Conservation (phyloP, 768 basidiomycete species). For the Paxillus involutus region DNA sequence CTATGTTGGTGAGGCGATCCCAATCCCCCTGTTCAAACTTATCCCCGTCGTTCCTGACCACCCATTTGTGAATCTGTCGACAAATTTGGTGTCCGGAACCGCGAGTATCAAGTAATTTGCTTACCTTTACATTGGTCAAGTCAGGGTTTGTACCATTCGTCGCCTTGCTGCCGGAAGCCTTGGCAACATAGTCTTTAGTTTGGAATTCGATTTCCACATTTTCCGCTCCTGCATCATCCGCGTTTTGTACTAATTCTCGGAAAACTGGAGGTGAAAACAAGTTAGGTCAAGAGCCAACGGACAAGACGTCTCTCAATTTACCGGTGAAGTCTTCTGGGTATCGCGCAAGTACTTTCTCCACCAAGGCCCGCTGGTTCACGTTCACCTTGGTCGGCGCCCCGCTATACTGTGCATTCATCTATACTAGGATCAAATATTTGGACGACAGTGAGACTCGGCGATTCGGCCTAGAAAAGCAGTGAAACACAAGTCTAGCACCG, state of each 20-base stretch:
- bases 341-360: slow-evolving; percentile 16
- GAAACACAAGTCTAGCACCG: not conserved
- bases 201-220: slow-evolving; percentile 38
- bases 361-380: slow-evolving; percentile 15
- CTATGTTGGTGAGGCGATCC: slow-evolving; percentile 47
- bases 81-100: no score
- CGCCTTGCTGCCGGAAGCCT: not conserved
- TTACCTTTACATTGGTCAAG: not conserved
- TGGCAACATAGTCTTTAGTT: slow-evolving; percentile 16
- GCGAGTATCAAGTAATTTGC: not conserved
- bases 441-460: not conserved
- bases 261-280: slow-evolving; percentile 30
- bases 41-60: slow-evolving; percentile 48
- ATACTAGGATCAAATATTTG: no score
- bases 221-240: slow-evolving; percentile 44
- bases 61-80: slow-evolving; percentile 29
- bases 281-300: not conserved
- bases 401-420: not conserved
- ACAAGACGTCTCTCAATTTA: not conserved
- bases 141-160: not conserved
- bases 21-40: slow-evolving; percentile 47
- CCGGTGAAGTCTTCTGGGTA: slow-evolving; percentile 18
- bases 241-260: slow-evolving; percentile 54
- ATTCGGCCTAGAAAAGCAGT: not conserved
- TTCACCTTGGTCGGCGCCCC: not conserved